Conservation (phyloP, 108 stramenopile species). For the Cyclotella cryptica region DNA sequence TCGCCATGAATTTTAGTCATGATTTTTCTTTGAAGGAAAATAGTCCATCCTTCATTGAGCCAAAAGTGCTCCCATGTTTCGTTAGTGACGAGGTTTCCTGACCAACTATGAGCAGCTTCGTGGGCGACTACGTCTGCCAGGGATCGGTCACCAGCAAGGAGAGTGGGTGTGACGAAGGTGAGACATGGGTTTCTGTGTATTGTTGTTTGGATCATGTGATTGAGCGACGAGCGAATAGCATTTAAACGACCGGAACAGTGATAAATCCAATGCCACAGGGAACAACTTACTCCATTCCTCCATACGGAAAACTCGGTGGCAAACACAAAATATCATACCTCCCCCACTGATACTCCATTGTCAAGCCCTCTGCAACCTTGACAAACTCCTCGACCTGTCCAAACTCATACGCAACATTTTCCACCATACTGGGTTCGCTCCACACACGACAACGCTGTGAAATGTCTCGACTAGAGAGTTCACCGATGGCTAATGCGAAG, state of each 20-base stretch:
- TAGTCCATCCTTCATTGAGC: constrained; percentile 99
- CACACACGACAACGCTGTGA: constrained; percentile 87
- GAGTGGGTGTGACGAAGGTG: constrained; percentile 98
- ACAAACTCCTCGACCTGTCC: constrained; percentile 93
- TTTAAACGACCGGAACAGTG: background rate
- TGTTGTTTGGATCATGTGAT: background rate
- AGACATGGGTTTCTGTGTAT: constrained; percentile 83
- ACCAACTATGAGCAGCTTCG: constrained; percentile 92
- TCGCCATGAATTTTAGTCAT: constrained; percentile 78
- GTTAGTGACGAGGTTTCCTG: constrained; percentile 97
- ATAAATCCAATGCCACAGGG: background rate
- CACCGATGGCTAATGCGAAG: constrained; percentile 93
- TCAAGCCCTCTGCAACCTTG: constrained; percentile 84
- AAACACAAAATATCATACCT: constrained; percentile 94
- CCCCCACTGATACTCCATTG: constrained; percentile 73
- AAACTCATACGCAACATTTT: constrained; percentile 94
- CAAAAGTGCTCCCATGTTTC: constrained; percentile 93
- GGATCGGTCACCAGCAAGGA: constrained; percentile 92
- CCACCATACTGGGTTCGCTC: constrained; percentile 93
- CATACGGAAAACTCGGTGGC: constrained; percentile 97
- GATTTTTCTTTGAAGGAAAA: constrained; percentile 97
- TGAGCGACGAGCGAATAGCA: background rate
- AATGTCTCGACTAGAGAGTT: constrained; percentile 79
- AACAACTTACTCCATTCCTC: constrained; percentile 89
- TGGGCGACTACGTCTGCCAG: constrained; percentile 98